phyloP scores from a whole-genome alignment of 257 asterid genomes.

The Gentiana macrophylla region DNA sequence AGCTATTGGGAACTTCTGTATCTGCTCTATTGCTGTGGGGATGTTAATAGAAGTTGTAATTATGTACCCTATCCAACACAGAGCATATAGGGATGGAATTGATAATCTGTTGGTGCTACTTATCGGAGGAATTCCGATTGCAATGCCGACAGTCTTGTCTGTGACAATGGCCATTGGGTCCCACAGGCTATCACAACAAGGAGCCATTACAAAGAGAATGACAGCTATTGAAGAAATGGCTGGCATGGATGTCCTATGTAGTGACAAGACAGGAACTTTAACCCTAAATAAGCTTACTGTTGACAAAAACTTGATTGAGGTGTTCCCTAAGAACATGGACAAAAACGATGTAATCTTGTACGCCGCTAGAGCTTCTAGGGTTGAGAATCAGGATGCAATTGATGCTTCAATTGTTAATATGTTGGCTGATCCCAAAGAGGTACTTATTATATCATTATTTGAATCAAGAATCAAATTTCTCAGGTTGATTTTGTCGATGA shows the following conservation, averaged over 20 bases:
- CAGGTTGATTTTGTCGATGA: neutral
- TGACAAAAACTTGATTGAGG: constrained; percentile 60
- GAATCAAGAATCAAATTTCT: neutral
- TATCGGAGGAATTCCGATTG: constrained; percentile 91
- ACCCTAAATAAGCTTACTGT: constrained; percentile 90
- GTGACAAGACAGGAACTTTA: constrained; percentile 90
- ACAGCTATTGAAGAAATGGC: constrained; percentile 99
- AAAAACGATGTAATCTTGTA: constrained; percentile 37
- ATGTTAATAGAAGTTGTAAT: constrained; percentile 66
- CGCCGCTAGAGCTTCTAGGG: constrained; percentile 79
- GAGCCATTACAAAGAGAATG: constrained; percentile 97
- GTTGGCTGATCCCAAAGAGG: constrained; percentile 74
- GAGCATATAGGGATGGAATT: constrained; percentile 73
- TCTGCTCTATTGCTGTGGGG: constrained; percentile 73
- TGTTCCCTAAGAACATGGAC: constrained; percentile 37
- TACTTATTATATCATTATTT: constrained; percentile 4
- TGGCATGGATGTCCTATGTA: constrained; percentile 92
- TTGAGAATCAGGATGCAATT: constrained; percentile 82
- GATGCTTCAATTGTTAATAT: constrained; percentile 81
- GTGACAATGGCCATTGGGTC: constrained; percentile 99
- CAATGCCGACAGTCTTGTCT: constrained; percentile 90
- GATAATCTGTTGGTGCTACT: constrained; percentile 79
- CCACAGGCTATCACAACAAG: constrained; percentile 79
- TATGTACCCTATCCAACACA: constrained; percentile 67
- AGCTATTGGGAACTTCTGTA: constrained; percentile 88